Evolutionary conservation across 768 basidiomycete genomes (phyloP).

Genomic region (Mycena rosella): DNA sequence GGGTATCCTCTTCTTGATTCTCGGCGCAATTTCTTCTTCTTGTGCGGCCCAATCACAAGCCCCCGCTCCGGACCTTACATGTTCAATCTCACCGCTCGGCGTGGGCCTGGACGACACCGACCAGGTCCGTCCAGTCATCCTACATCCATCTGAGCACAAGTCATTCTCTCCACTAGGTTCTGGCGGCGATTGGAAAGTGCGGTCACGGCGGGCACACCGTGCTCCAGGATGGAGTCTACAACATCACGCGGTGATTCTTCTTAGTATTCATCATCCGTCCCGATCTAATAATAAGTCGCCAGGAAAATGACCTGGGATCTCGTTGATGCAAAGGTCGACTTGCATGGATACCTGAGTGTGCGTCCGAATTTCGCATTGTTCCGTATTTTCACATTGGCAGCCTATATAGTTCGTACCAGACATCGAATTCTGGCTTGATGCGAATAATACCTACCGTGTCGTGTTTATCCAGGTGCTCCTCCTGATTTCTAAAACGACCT

Average conservation of each 20-base stretch:
- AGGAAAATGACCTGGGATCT: constrained; percentile 58
- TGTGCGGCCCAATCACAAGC: not conserved
- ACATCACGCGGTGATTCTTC: constrained; percentile 50
- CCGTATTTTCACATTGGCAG: not conserved
- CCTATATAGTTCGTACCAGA: constrained; percentile 65
- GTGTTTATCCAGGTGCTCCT: constrained; percentile 66
- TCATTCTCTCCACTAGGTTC: constrained; percentile 39
- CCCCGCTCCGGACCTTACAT: not conserved
- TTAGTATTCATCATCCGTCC: not conserved
- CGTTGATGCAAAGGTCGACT: constrained; percentile 41
- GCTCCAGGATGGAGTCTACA: constrained; percentile 50
- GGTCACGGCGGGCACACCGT: constrained; percentile 50
- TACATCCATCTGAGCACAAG: too few species aligned
- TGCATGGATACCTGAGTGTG: constrained; percentile 50
- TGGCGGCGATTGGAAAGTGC: constrained; percentile 50
- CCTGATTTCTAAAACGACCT: not conserved
- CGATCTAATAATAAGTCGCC: not conserved
- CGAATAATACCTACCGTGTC: constrained; percentile 68
- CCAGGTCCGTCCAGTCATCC: constrained; percentile 33
- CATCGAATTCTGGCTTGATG: constrained; percentile 67
- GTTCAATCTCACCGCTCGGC: constrained; percentile 41
- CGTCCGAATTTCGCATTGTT: constrained; percentile 15
- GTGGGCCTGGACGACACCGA: constrained; percentile 45
- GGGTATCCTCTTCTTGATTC: not conserved
- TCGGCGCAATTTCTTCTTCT: not conserved